A percentile compares a stretch with the other conserved stretches of the same genome.
Conservation (phyloP, 257 asterid genomes). For the Solanum phureja region DNA sequence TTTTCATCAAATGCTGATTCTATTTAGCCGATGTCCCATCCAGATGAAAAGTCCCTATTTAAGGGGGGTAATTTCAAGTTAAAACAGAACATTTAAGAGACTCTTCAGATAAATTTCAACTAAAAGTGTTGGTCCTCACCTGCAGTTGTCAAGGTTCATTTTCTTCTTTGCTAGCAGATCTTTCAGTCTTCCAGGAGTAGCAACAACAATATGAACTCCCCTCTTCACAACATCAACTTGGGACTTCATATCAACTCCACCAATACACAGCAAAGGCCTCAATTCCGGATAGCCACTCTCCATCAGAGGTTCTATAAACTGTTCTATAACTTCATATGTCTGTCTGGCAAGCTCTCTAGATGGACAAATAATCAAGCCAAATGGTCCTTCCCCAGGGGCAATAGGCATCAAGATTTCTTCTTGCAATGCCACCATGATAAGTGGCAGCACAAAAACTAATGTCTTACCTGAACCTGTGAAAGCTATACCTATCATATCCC, state of each 20-base stretch:
- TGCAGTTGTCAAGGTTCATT: constrained; percentile 71
- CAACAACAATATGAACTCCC: constrained; percentile 90
- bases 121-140: constrained; percentile 21
- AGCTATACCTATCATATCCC: constrained; percentile 93
- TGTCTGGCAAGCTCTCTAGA: constrained; percentile 90
- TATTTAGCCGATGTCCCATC: neutral
- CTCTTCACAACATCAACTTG: constrained; percentile 74
- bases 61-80: neutral
- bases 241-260: constrained; percentile 83
- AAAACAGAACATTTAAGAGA: neutral
- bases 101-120: neutral
- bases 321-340: constrained; percentile 71
- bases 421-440: constrained; percentile 76
- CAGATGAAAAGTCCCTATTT: neutral
- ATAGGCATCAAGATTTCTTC: constrained; percentile 83
- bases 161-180: constrained; percentile 86
- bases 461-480: constrained; percentile 94
- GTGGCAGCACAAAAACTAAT: constrained; percentile 72
- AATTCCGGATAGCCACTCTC: constrained; percentile 66
- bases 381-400: constrained; percentile 79
- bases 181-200: constrained; percentile 86
- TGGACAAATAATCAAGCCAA: constrained; percentile 77
- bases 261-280: constrained; percentile 82
- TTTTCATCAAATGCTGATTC: neutral
- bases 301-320: constrained; percentile 62